phyloP scores from a whole-genome alignment of 495 filamentous ascomycete species.

The Xylaria bambusicola region DNA sequence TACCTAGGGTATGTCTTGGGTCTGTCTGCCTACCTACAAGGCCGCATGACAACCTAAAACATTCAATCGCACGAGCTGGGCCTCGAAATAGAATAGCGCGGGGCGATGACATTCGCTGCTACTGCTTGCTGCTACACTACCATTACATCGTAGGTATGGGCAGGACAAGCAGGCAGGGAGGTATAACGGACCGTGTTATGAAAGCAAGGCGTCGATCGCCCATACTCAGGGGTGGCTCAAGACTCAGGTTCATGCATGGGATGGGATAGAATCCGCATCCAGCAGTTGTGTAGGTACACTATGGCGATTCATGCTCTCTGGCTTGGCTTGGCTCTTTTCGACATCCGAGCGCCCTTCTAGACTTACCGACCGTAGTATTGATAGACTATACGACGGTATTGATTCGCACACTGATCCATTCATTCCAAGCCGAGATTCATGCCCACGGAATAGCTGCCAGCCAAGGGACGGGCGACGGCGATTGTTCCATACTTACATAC shows the following conservation, averaged over 20 bases:
- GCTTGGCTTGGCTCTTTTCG: conserved; percentile 9
- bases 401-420: too few species aligned
- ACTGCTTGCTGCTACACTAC: not conserved
- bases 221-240: conserved; percentile 27
- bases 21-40: conserved; percentile 11
- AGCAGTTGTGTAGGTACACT: not conserved
- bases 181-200: conserved; percentile 25
- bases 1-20: not conserved
- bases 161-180: conserved; percentile 20
- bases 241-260: conserved; percentile 28
- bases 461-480: not conserved
- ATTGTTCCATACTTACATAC: not conserved
- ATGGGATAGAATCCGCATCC: not conserved
- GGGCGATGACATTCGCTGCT: conserved; percentile 1
- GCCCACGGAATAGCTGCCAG: not conserved
- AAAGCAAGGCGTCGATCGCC: conserved; percentile 24
- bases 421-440: conserved; percentile 8
- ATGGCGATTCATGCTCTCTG: conserved; percentile 8
- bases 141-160: not conserved
- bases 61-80: conserved; percentile 8
- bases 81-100: conserved; percentile 26
- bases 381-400: too few species aligned
- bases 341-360: conserved; percentile 12
- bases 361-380: too few species aligned
- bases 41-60: conserved; percentile 19